These are phyloP conservation scores for Rutstroemia sp. DNA, from an alignment of 2,329 filamentous ascomycete genomes.

Conservation along the genomic window DNA sequence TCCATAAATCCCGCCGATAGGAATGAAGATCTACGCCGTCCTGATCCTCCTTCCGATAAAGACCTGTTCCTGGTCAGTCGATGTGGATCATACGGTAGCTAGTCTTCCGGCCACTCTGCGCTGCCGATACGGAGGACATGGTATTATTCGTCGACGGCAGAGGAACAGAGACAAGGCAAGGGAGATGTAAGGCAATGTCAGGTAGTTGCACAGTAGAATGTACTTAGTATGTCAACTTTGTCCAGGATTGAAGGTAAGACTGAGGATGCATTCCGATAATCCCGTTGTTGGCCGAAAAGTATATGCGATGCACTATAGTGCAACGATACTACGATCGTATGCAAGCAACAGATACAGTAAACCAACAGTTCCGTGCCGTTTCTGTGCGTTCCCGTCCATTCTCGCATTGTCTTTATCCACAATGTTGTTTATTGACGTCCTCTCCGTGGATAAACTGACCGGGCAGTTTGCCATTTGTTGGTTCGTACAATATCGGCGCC, in stretches of 20 bases:
- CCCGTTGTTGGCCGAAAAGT: neutral
- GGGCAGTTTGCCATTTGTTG: neutral
- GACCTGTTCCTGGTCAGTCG: neutral
- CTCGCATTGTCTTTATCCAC: conserved; percentile 6
- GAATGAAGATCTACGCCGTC: neutral
- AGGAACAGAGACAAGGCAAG: neutral
- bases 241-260: neutral
- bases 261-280: conserved; percentile 1
- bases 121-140: neutral
- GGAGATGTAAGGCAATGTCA: neutral
- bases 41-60: neutral
- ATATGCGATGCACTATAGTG: conserved; percentile 7
- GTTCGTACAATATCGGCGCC: neutral
- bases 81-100: neutral
- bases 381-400: conserved; percentile 5
- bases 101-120: neutral
- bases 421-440: neutral
- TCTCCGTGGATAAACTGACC: too few species aligned
- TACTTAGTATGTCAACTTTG: too few species aligned
- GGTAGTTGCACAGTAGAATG: neutral
- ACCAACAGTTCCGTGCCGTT: neutral
- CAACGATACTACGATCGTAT: neutral
- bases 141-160: neutral
- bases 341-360: conserved; percentile 1
- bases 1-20: neutral